A percentile compares a stretch with the other conserved stretches of the same genome.
Evolutionary conservation across 163 green algal genomes (phyloP).

Genomic region (Chlamydomonas reinhardtii): DNA sequence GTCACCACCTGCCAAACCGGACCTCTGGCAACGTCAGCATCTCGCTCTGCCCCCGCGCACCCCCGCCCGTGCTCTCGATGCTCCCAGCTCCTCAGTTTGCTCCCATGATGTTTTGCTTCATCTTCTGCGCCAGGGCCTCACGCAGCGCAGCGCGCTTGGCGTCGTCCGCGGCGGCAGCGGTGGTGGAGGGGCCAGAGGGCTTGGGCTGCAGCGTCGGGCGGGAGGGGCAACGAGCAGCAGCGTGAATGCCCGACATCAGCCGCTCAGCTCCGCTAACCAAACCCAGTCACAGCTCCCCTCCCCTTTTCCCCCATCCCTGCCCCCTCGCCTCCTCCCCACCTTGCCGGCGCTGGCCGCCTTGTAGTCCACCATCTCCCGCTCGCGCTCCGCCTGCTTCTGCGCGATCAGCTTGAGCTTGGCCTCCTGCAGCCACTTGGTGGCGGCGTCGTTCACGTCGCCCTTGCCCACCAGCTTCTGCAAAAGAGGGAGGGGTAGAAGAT

Average conservation of each 20-base stretch:
- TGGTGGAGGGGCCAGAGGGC: background rate
- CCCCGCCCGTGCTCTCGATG: too few species aligned
- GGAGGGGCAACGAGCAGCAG: background rate
- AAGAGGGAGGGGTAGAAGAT: background rate
- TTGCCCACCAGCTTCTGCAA: slow-evolving; percentile 44
- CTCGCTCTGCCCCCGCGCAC: too few species aligned
- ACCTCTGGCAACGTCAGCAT: too few species aligned
- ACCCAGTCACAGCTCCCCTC: too few species aligned
- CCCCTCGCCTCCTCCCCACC: slow-evolving; percentile 4
- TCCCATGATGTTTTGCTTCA: slow-evolving; percentile 57
- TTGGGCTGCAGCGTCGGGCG: background rate
- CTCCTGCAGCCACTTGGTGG: slow-evolving; percentile 48
- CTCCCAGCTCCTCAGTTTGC: too few species aligned
- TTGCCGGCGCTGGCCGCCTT: slow-evolving; percentile 36
- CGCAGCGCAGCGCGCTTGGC: slow-evolving; percentile 55
- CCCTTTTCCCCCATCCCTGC: background rate
- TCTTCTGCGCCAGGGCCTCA: slow-evolving; percentile 52
- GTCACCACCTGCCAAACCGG: too few species aligned
- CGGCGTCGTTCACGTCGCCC: slow-evolving; percentile 37
- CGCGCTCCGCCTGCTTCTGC: slow-evolving; percentile 58
- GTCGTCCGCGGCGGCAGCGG: slow-evolving; percentile 29
- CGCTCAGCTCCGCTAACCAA: too few species aligned
- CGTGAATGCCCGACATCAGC: too few species aligned
- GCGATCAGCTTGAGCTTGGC: slow-evolving; percentile 62
- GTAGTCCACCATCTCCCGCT: slow-evolving; percentile 57